These are phyloP conservation scores for Microdochium paspali DNA, from an alignment of 2,329 filamentous ascomycete genomes.

Conservation along the genomic window DNA sequence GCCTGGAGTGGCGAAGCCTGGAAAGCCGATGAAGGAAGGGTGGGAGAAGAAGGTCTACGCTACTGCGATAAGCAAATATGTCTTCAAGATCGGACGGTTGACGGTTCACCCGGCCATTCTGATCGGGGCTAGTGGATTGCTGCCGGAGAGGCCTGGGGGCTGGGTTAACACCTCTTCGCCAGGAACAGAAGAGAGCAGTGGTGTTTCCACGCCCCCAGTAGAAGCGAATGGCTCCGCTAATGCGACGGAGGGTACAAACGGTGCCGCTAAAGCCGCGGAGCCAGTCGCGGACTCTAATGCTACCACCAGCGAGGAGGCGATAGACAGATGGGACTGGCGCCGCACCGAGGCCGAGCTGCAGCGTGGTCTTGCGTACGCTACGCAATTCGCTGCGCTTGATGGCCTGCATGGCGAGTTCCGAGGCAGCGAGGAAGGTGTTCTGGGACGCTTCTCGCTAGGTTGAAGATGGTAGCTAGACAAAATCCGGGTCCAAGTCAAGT, in stretches of 20 bases:
- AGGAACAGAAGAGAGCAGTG: conserved; percentile 17
- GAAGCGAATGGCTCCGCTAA: background rate
- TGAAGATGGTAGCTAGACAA: conserved; percentile 9
- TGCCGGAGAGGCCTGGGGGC: conserved; percentile 64
- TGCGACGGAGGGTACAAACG: background rate
- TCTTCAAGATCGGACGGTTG: conserved; percentile 71
- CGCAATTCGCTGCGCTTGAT: conserved; percentile 49
- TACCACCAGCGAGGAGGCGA: conserved; percentile 23
- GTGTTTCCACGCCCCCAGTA: conserved; percentile 4
- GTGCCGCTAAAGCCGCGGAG: conserved; percentile 4
- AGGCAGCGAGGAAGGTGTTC: conserved; percentile 39
- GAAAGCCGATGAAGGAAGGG: conserved; percentile 22
- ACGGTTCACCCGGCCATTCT: conserved; percentile 77
- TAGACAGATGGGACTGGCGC: conserved; percentile 47
- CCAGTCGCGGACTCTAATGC: conserved; percentile 23
- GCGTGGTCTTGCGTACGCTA: conserved; percentile 43
- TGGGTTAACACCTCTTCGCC: conserved; percentile 33
- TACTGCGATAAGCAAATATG: conserved; percentile 69
- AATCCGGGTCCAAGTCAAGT: too few species aligned
- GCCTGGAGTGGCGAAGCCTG: conserved; percentile 45
- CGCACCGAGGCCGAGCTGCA: conserved; percentile 44
- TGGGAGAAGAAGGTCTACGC: conserved; percentile 61
- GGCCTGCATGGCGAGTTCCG: conserved; percentile 41
- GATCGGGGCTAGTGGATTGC: conserved; percentile 59
- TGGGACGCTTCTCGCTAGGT: conserved; percentile 38